phyloP scores from a whole-genome alignment of 176 grass and related monocot species.

The Dactylis glomerata region DNA sequence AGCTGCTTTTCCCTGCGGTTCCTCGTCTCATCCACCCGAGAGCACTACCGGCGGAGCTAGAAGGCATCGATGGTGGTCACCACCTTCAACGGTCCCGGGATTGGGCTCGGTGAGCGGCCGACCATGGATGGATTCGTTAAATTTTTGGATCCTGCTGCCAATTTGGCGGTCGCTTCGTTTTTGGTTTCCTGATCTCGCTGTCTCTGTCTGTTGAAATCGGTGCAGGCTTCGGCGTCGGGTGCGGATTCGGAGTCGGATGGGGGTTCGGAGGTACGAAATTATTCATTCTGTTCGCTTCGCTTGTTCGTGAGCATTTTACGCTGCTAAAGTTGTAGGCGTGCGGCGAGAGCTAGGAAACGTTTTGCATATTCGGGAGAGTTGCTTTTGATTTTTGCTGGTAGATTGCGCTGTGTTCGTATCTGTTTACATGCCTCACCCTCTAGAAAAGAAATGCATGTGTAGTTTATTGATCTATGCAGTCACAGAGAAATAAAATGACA shows the following conservation, averaged over 20 bases:
- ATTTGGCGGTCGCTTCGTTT: background rate
- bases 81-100: slow-evolving; percentile 63
- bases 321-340: background rate
- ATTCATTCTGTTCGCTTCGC: background rate
- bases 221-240: slow-evolving; percentile 78
- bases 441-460: background rate
- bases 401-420: background rate
- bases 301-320: background rate
- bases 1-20: background rate
- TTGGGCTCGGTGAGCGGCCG: slow-evolving; percentile 57
- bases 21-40: background rate
- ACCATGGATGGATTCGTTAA: background rate
- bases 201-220: slow-evolving; percentile 12
- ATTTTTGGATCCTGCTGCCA: slow-evolving; percentile 4
- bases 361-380: background rate
- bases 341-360: background rate
- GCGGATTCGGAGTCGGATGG: slow-evolving; percentile 98
- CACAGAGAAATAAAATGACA: background rate
- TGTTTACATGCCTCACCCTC: background rate
- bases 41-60: background rate
- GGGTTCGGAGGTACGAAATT: slow-evolving; percentile 70
- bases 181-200: slow-evolving; percentile 21
- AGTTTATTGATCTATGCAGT: background rate
- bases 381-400: background rate
- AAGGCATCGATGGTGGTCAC: slow-evolving; percentile 52